phyloP scores from a whole-genome alignment of 2,329 filamentous ascomycete species.

The Talaromyces sp. region DNA sequence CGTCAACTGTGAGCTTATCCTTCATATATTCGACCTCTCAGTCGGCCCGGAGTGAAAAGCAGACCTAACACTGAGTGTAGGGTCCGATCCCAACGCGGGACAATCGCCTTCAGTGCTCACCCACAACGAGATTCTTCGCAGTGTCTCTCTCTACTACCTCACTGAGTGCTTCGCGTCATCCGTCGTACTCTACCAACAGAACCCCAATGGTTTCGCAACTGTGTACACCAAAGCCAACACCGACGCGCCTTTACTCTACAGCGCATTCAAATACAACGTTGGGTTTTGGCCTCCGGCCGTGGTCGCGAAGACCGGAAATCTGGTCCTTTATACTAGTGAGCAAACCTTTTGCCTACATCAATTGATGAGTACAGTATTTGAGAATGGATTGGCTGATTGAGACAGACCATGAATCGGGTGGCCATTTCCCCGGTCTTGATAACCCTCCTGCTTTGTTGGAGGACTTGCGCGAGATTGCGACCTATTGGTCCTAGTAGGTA shows the following conservation, averaged over 20 bases:
- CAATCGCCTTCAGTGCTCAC: neutral
- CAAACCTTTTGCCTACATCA: neutral
- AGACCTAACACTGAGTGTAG: neutral
- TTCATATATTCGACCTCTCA: neutral
- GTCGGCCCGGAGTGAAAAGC: neutral
- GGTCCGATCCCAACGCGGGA: slow-evolving; percentile 3
- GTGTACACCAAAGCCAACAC: neutral
- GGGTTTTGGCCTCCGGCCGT: neutral
- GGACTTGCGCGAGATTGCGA: neutral
- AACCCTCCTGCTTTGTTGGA: neutral
- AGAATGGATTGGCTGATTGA: neutral
- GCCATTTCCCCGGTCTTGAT: slow-evolving; percentile 1
- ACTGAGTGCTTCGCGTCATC: slow-evolving; percentile 2
- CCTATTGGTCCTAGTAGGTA: neutral
- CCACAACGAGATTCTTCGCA: neutral
- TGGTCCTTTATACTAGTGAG: slow-evolving; percentile 4
- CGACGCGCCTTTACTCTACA: neutral
- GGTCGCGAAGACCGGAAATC: neutral
- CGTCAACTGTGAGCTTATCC: neutral
- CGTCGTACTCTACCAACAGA: slow-evolving; percentile 2
- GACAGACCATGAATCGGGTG: slow-evolving; percentile 2
- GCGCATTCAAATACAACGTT: neutral
- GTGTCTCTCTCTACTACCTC: neutral
- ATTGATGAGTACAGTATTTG: neutral
- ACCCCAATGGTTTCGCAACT: neutral